A percentile compares a stretch with the other conserved stretches of the same genome.
phyloP scores from a whole-genome alignment of 768 basidiomycete genomes.

The Pleurotus salmoneostramineus region DNA sequence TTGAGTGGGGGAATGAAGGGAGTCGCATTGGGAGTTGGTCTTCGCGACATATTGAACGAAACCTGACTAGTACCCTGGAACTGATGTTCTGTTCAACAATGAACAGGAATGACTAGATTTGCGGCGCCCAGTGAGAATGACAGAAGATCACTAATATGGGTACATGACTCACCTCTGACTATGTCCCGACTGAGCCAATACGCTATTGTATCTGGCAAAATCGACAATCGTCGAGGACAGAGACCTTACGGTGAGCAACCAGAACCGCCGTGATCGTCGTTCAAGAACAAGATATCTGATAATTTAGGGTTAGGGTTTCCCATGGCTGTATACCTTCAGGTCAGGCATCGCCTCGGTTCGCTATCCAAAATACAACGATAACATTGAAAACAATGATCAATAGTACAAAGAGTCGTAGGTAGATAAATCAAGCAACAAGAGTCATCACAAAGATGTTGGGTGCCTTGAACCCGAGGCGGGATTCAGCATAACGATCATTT shows the following conservation, averaged over 20 bases:
- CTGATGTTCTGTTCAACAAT: neutral
- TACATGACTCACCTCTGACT: neutral
- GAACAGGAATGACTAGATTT: neutral
- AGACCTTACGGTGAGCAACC: no score
- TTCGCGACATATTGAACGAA: conserved; percentile 12
- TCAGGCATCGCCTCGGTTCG: no score
- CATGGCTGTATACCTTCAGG: no score
- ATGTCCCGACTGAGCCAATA: no score
- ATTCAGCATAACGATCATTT: conserved; percentile 54
- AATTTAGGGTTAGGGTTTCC: neutral
- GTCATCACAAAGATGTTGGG: conserved; percentile 79
- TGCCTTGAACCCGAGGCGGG: conserved; percentile 71
- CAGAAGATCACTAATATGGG: neutral
- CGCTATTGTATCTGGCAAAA: no score
- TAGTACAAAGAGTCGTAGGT: neutral
- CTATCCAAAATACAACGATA: neutral
- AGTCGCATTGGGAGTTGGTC: conserved; percentile 18
- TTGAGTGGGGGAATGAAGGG: conserved; percentile 37
- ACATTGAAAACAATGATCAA: neutral
- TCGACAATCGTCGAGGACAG: neutral
- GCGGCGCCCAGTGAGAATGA: neutral
- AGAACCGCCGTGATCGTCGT: neutral
- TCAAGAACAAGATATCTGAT: neutral
- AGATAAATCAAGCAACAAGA: conserved; percentile 32
- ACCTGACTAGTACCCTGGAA: neutral